Base-by-base conservation (phyloP, 2,329 filamentous ascomycete genomes). In the Aureobasidium vineae region DNA sequence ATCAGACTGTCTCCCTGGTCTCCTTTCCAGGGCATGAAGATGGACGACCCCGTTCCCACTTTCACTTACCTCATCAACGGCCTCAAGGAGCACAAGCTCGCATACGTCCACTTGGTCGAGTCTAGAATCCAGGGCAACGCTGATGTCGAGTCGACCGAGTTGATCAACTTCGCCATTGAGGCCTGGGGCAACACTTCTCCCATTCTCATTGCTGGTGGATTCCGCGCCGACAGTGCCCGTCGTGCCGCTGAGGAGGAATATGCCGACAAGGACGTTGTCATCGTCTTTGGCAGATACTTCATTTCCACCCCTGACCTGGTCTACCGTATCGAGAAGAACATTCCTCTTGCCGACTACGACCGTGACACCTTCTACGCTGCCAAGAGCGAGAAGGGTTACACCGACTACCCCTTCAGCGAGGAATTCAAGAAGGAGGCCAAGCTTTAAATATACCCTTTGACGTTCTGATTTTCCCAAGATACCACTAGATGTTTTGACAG, bases 101-200 rank as follows among this genome's bases (percentile, higher is more conserved):
- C 86, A 0, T 90, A 86, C 71, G 73, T 89, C 1, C 86, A 89
- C 72, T 67, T 89, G 0, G 77, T 90, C 8, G 86, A 90, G 71
- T 81, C 85, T 0, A 81, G 85, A 0, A 76, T 87, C 5, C 74
- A 77, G 0, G 82, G 82, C 0, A 75, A 72, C 54, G 71, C 72
- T 0, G 80, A 84, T 45, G 45, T 74, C 3, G 80, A 83, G 57
- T 68, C 69, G 1, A 74, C 77, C 2, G 73, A 75, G 6, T 75
- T 77, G 65, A 71, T 83, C 66, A 77, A 82, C 31, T 81, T 80
- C 70, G 73, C 83, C 57, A 60, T 84, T 41, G 71, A 80, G 67
- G 73, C 77, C 10, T 85, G 81, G 80, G 75, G 73, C 23, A 76
- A 75, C 38, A 74, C 74, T 8, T 77, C 75, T 10, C 83, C 84